Percentiles rank a stretch among this genome's conserved stretches.
Conservation (phyloP, 495 filamentous ascomycete species). For the Chaetomium fimeti region DNA sequence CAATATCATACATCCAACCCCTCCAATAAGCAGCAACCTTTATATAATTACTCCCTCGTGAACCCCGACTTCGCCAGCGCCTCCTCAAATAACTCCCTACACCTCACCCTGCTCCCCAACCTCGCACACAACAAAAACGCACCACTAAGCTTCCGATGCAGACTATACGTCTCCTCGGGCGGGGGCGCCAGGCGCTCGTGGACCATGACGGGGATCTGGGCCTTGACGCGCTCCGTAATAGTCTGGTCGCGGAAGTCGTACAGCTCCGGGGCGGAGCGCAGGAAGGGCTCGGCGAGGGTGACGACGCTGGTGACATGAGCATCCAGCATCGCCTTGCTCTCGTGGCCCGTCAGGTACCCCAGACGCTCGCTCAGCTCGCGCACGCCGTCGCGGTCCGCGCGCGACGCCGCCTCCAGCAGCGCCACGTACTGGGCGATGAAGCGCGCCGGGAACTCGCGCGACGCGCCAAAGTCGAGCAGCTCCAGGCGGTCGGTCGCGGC, state of each 20-base stretch:
- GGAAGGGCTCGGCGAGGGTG: slow-evolving; percentile 90
- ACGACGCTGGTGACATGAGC: slow-evolving; percentile 80
- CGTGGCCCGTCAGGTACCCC: slow-evolving; percentile 89
- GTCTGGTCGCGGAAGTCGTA: slow-evolving; percentile 95
- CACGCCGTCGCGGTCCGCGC: slow-evolving; percentile 61
- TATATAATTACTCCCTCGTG: background rate
- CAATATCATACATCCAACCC: slow-evolving; percentile 16
- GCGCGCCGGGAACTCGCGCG: slow-evolving; percentile 72
- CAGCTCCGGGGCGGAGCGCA: slow-evolving; percentile 67
- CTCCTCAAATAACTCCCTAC: slow-evolving; percentile 74
- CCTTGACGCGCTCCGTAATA: slow-evolving; percentile 87
- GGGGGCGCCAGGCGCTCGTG: slow-evolving; percentile 83
- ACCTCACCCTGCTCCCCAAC: slow-evolving; percentile 76
- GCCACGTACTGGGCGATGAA: slow-evolving; percentile 78
- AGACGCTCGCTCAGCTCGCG: slow-evolving; percentile 71
- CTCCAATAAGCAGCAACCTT: background rate
- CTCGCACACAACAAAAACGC: slow-evolving; percentile 90
- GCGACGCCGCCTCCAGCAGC: slow-evolving; percentile 74
- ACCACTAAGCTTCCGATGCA: slow-evolving; percentile 94
- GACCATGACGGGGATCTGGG: slow-evolving; percentile 87
- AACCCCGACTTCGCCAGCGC: slow-evolving; percentile 55
- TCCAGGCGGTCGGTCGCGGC: slow-evolving; percentile 68
- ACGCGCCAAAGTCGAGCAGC: slow-evolving; percentile 93
- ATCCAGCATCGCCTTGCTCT: slow-evolving; percentile 77
- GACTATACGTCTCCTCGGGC: slow-evolving; percentile 94